These are phyloP conservation scores for Penicillium sp. DNA, from an alignment of 2,329 filamentous ascomycete species.

Conservation along the genomic window DNA sequence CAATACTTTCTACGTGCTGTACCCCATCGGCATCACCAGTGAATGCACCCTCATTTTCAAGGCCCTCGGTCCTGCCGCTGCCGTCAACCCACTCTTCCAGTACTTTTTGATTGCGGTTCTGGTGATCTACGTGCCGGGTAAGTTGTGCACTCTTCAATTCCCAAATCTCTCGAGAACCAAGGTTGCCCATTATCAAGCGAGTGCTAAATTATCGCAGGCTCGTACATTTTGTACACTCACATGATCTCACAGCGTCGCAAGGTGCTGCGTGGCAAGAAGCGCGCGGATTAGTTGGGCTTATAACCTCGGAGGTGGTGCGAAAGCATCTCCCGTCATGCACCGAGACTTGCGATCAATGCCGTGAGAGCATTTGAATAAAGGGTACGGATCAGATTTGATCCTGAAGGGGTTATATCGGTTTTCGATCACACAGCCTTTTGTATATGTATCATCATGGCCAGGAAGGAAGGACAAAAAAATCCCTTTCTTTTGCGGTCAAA, in stretches of 20 bases:
- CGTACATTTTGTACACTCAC: conserved; percentile 83
- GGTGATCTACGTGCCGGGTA: conserved; percentile 73
- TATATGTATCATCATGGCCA: no score
- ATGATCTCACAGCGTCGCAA: conserved; percentile 90
- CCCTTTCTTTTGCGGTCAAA: no score
- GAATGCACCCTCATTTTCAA: conserved; percentile 76
- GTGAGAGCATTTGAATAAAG: no score
- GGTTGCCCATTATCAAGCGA: background rate
- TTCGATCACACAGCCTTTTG: no score
- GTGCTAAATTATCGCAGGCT: conserved; percentile 43
- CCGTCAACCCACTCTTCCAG: conserved; percentile 46
- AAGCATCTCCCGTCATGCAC: no score
- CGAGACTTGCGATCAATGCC: no score
- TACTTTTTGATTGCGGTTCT: conserved; percentile 61
- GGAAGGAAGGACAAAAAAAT: no score
- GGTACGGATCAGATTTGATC: no score
- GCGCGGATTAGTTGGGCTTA: conserved; percentile 24
- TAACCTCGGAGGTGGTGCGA: no score
- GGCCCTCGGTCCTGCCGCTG: conserved; percentile 57
- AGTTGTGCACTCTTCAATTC: conserved; percentile 26
- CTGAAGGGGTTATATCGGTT: no score
- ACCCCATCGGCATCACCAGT: conserved; percentile 83
- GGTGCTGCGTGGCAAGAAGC: conserved; percentile 61
- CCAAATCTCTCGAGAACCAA: no score
- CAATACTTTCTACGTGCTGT: conserved; percentile 88